Evolutionary conservation across 805 yeast species (phyloP).

Genomic region (Maudiozyma saulgeensis): DNA sequence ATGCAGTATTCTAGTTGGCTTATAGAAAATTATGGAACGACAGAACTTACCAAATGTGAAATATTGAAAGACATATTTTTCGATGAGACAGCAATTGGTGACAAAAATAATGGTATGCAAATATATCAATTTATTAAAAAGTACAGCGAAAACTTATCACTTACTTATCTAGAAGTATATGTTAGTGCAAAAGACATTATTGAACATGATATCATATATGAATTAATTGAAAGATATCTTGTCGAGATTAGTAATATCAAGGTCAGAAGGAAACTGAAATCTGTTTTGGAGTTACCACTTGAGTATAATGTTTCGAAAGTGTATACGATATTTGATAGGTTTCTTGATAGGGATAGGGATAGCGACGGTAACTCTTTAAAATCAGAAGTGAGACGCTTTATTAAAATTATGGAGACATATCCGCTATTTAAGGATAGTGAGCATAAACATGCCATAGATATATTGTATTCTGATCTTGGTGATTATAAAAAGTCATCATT

Average conservation of each 20-base stretch:
- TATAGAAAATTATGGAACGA: constrained; percentile 28
- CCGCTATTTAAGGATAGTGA: constrained; percentile 51
- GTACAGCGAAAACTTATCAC: constrained; percentile 24
- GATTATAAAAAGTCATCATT: constrained; percentile 50
- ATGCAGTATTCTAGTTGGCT: constrained; percentile 47
- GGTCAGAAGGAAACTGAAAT: constrained; percentile 26
- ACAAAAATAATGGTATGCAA: constrained; percentile 42
- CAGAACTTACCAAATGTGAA: constrained; percentile 7
- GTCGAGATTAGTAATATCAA: constrained; percentile 13
- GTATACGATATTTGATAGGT: constrained; percentile 15
- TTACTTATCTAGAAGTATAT: constrained; percentile 45
- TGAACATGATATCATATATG: constrained; percentile 33
- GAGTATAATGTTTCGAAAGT: constrained; percentile 34
- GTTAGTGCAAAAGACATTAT: constrained; percentile 33
- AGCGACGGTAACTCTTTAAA: constrained; percentile 1
- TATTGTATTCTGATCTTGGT: constrained; percentile 47
- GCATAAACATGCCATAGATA: constrained; percentile 53
- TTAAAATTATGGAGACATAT: constrained; percentile 34
- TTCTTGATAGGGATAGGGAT: background rate
- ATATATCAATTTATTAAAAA: constrained; percentile 44
- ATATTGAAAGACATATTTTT: constrained; percentile 48
- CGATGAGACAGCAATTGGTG: constrained; percentile 53
- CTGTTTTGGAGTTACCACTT: constrained; percentile 28
- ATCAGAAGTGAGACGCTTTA: constrained; percentile 5
- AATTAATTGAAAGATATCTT: constrained; percentile 39